Conservation (phyloP, 2,329 filamentous ascomycete genomes). For the Teratosphaeriaceae sp. region DNA sequence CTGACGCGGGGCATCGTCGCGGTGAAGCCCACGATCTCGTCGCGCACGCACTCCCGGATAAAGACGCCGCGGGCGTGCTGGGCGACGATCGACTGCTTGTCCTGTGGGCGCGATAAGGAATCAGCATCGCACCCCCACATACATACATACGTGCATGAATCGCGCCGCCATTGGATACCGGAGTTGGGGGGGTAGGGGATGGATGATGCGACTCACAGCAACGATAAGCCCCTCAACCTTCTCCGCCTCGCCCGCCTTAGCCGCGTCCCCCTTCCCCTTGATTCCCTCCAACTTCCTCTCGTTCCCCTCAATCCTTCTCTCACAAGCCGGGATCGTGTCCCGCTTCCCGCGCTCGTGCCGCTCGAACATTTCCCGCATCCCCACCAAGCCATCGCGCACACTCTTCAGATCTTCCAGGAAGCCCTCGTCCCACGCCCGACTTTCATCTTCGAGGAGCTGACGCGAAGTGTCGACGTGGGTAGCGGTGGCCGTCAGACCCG, state of each 20-base stretch:
- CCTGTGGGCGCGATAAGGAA: slow-evolving; percentile 44
- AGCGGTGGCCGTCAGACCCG: slow-evolving; percentile 77
- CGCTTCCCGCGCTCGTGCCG: slow-evolving; percentile 77
- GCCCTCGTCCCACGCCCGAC: slow-evolving; percentile 82
- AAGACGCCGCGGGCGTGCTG: slow-evolving; percentile 92
- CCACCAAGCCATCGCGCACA: slow-evolving; percentile 83
- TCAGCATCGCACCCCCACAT: background rate
- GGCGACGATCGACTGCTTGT: slow-evolving; percentile 91
- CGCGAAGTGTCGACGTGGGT: slow-evolving; percentile 76
- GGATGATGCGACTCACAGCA: slow-evolving; percentile 52
- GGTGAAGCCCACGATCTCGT: slow-evolving; percentile 86
- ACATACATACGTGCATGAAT: no score
- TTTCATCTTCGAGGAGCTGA: slow-evolving; percentile 81
- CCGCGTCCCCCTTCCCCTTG: slow-evolving; percentile 64
- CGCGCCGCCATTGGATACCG: no score
- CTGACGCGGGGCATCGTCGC: slow-evolving; percentile 83
- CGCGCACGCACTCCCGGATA: slow-evolving; percentile 86
- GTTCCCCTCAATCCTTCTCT: slow-evolving; percentile 76
- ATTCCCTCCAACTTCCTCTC: slow-evolving; percentile 75
- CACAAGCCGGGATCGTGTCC: slow-evolving; percentile 85
- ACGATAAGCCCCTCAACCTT: slow-evolving; percentile 87
- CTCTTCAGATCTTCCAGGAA: slow-evolving; percentile 90
- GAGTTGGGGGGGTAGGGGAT: no score
- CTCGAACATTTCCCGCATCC: slow-evolving; percentile 88
- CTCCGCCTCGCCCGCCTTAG: slow-evolving; percentile 85